Percentiles rank a stretch among this genome's conserved stretches.
Evolutionary conservation across 176 grass and related monocot genomes (phyloP).

Genomic region (Themeda triandra): DNA sequence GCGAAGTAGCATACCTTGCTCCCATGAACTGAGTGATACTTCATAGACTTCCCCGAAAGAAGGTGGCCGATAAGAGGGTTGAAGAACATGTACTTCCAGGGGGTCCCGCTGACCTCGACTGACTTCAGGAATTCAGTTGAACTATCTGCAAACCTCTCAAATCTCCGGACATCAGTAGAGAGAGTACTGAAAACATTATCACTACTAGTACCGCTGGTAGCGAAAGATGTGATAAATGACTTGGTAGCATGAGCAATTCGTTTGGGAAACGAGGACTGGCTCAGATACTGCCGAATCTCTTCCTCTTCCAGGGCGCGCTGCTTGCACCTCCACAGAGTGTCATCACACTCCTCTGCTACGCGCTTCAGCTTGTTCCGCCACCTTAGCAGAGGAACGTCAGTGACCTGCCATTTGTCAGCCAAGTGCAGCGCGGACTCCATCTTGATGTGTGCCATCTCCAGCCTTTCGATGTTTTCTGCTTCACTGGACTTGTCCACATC

Average conservation of each 20-base stretch:
- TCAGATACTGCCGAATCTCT: not conserved
- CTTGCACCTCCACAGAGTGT: not conserved
- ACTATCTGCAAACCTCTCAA: not conserved
- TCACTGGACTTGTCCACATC: not conserved
- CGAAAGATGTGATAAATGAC: not conserved
- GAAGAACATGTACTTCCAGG: not conserved
- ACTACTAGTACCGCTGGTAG: not conserved
- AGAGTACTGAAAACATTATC: too few relatives aligned
- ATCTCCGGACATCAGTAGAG: not conserved
- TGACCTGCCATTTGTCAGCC: not conserved
- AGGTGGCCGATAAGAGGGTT: slow-evolving; percentile 6
- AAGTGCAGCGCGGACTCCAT: not conserved
- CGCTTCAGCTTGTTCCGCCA: not conserved
- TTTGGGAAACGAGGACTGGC: not conserved
- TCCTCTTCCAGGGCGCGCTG: not conserved
- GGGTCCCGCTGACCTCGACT: not conserved
- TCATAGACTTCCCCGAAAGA: not conserved
- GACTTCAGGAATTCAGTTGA: not conserved
- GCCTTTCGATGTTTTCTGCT: slow-evolving; percentile 5
- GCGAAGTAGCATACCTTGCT: not conserved
- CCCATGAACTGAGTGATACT: not conserved
- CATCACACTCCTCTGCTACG: not conserved
- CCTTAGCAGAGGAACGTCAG: not conserved
- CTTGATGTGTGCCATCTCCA: slow-evolving; percentile 13
- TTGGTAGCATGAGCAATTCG: not conserved